Evolutionary conservation across 257 asterid genomes (phyloP).

Genomic region (Gentiana straminea): DNA sequence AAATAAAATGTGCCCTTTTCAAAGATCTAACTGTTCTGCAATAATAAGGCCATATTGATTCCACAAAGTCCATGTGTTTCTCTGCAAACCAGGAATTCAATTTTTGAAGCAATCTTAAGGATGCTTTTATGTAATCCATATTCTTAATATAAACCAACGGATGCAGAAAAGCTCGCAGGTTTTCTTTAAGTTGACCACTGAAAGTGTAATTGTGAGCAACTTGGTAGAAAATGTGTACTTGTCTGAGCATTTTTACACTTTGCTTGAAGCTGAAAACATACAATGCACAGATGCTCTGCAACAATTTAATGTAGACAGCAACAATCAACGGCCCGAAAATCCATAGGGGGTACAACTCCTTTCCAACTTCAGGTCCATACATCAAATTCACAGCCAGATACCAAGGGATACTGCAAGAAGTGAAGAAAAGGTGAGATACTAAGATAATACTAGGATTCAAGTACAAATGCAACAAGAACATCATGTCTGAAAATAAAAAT

Average conservation of each 20-base stretch:
- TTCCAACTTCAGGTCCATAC: constrained; percentile 56
- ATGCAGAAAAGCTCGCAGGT: constrained; percentile 26
- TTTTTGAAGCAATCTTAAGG: constrained; percentile 30
- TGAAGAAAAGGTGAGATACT: not conserved
- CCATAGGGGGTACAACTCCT: constrained; percentile 78
- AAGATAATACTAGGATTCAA: too few relatives aligned
- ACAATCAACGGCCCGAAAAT: constrained; percentile 63
- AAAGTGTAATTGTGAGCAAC: constrained; percentile 22
- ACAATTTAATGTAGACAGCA: constrained; percentile 48
- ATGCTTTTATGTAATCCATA: constrained; percentile 31
- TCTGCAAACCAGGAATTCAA: constrained; percentile 37
- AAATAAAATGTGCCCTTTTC: constrained; percentile 71
- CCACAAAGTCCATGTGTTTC: constrained; percentile 53
- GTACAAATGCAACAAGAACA: too few relatives aligned
- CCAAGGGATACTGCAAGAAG: constrained; percentile 52
- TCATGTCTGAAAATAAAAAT: too few relatives aligned
- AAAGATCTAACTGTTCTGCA: constrained; percentile 57
- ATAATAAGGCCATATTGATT: constrained; percentile 69
- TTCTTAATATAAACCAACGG: constrained; percentile 36
- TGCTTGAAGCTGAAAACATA: constrained; percentile 57
- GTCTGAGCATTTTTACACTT: constrained; percentile 38
- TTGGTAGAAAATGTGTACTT: constrained; percentile 32
- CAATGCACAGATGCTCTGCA: constrained; percentile 39
- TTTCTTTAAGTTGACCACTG: constrained; percentile 49
- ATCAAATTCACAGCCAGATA: constrained; percentile 46